A percentile compares a stretch with the other conserved stretches of the same genome.
phyloP scores from a whole-genome alignment of 2,329 filamentous ascomycete genomes.

The Cladosporium phlei region DNA sequence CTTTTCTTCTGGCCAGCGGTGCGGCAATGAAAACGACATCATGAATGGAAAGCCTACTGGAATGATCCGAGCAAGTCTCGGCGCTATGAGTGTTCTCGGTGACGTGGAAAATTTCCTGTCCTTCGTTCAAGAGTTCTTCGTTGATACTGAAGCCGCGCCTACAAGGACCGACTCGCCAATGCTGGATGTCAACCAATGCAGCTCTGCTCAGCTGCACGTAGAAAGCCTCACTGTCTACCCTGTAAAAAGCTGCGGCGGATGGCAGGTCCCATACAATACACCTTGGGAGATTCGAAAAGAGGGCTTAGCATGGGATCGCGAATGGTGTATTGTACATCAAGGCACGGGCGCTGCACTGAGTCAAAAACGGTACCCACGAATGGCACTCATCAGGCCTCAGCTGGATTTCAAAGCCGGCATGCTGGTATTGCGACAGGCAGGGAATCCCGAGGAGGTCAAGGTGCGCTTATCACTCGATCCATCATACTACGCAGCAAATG shows the following conservation, averaged over 20 bases:
- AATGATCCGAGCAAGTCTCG: slow-evolving; percentile 77
- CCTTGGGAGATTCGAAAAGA: slow-evolving; percentile 75
- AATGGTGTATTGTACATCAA: slow-evolving; percentile 90
- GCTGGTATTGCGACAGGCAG: slow-evolving; percentile 52
- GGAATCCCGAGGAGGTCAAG: slow-evolving; percentile 34
- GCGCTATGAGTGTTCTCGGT: slow-evolving; percentile 75
- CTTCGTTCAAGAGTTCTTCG: slow-evolving; percentile 32
- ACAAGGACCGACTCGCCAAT: slow-evolving; percentile 4
- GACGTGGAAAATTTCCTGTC: slow-evolving; percentile 68
- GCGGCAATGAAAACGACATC: slow-evolving; percentile 76
- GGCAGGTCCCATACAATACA: slow-evolving; percentile 57
- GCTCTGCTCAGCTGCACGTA: slow-evolving; percentile 35
- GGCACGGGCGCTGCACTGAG: slow-evolving; percentile 79
- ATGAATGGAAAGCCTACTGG: slow-evolving; percentile 83
- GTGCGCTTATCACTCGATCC: slow-evolving; percentile 66
- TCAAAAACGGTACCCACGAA: slow-evolving; percentile 81
- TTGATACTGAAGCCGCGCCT: slow-evolving; percentile 17
- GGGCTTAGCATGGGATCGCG: slow-evolving; percentile 87
- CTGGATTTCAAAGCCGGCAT: slow-evolving; percentile 66
- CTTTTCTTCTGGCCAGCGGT: slow-evolving; percentile 78
- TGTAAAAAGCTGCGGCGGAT: slow-evolving; percentile 89
- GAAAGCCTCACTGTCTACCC: slow-evolving; percentile 65
- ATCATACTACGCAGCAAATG: slow-evolving; percentile 45
- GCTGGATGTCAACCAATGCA: background rate
- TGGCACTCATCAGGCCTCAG: slow-evolving; percentile 74